Evolutionary conservation across 1,284 basidiomycete genomes (phyloP), one percentile per base, ranked within the genome.

Genomic region (Anthracocystis panici-leucophaei): DNA sequence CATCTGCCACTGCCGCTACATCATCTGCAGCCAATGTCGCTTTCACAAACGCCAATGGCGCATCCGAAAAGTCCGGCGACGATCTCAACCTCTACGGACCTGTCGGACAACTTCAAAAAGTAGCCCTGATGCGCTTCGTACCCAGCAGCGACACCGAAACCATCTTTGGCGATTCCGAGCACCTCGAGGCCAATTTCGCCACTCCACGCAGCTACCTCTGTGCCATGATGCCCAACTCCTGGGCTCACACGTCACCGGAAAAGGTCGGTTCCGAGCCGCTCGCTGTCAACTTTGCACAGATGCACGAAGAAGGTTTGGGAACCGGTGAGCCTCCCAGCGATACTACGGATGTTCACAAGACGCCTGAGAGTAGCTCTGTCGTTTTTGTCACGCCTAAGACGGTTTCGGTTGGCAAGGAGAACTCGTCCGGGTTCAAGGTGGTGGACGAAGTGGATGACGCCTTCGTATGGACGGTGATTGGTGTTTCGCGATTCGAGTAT

Each of bases 31-130:
- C 63, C 23, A 25, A 25, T 18, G 20, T 40, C 16, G 25, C 50
- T 2, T 12, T 42, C 1, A 12, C 57, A 5, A 42, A 16, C 29
- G 23, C 54, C 21, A 60, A 67, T n/a, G 65, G 53, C 9, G 38
- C 14, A 5, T 23, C 44, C 27, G 56, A 55, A 11, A 27, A 8
- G 20, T 56, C 59, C 50, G 48, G 48, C 14, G 80, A 82, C 27
- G 80, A 82, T 18, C 57, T 75, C 51, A 77, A 76, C 42, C 76
- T 75, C 18, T 92, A 92, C 21, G 93, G 93, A 2, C 94, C 94
- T 23, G 93, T 97, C 61, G 95, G 93, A 80, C 95, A 97, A 85
- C 93, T 97, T 90, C 95, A 97, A 87, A 94, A 96, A 86, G 92
- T 97, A 65, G 95, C 94, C 0, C 87, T 97, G 50, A 92, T 95